Conservation (phyloP, 345 rosid genomes). For the Salix purpurea region DNA sequence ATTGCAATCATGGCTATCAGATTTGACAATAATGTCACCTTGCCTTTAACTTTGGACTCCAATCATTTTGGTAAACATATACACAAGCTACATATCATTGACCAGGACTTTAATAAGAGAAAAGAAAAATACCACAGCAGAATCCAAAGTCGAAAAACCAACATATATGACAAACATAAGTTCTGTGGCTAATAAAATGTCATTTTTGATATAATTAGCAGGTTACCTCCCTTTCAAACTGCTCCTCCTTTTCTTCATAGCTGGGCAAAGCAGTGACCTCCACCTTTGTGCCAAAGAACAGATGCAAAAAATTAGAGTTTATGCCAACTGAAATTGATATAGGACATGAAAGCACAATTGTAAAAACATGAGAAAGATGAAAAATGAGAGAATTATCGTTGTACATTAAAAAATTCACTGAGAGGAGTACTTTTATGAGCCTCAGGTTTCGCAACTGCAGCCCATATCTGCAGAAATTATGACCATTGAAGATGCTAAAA, state of each 20-base stretch:
- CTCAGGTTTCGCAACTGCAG: constrained; percentile 23
- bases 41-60: background rate
- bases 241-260: constrained; percentile 36
- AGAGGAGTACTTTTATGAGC: constrained; percentile 20
- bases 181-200: background rate
- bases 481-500: background rate
- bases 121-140: background rate
- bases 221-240: constrained; percentile 33
- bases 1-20: too few relatives aligned
- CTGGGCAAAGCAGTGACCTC: constrained; percentile 35
- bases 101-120: background rate
- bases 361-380: background rate
- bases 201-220: constrained; percentile 1
- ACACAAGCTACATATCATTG: background rate
- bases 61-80: background rate
- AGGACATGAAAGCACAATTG: background rate
- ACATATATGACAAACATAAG: background rate
- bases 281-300: constrained; percentile 19
- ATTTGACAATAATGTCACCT: too few relatives aligned
- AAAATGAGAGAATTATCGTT: background rate
- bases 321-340: background rate
- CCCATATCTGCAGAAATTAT: constrained; percentile 29
- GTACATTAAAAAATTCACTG: constrained; percentile 33
- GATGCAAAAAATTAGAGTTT: background rate
- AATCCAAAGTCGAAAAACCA: background rate